Percentiles rank a stretch among this genome's conserved stretches.
Conservation (phyloP, 768 basidiomycete genomes). For the Mycena indigotica region DNA sequence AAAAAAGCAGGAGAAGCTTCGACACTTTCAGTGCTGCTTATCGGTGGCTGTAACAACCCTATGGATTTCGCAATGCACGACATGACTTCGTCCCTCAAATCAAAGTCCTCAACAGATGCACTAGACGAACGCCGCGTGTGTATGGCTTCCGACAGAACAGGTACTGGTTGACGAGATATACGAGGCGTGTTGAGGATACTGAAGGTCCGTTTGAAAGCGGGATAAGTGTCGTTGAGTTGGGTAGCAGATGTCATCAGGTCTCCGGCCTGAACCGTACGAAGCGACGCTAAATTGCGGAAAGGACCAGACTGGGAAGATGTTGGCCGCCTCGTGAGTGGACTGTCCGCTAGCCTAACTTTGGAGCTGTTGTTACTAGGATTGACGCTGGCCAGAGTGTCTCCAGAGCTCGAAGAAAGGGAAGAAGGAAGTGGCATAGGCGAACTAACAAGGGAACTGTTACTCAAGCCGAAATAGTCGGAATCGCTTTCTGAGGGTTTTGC, state of each 20-base stretch:
- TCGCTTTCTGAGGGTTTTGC: constrained; percentile 52
- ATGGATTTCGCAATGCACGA: constrained; percentile 97
- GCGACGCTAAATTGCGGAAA: constrained; percentile 37
- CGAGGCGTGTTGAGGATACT: constrained; percentile 56
- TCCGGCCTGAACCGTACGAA: constrained; percentile 71
- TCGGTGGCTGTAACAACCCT: constrained; percentile 84
- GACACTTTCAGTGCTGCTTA: constrained; percentile 66
- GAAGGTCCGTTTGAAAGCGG: constrained; percentile 48
- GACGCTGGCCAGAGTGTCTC: constrained; percentile 19
- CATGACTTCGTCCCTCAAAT: constrained; percentile 96
- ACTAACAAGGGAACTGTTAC: constrained; percentile 31
- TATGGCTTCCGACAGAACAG: constrained; percentile 32
- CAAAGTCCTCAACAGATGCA: constrained; percentile 71
- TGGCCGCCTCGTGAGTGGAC: constrained; percentile 26
- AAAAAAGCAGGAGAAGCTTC: constrained; percentile 67
- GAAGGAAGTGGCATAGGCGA: constrained; percentile 27
- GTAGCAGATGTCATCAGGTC: constrained; percentile 68
- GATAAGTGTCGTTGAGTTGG: constrained; percentile 47
- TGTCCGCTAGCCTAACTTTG: constrained; percentile 20
- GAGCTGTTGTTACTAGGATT: constrained; percentile 19
- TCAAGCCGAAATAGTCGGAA: constrained; percentile 57
- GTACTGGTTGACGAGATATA: constrained; percentile 33
- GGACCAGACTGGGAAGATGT: constrained; percentile 16
- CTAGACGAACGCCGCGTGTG: constrained; percentile 27
- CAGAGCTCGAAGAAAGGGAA: constrained; percentile 31